phyloP scores from a whole-genome alignment of 2,329 filamentous ascomycete species.

The Pseudogymnoascus sp. region DNA sequence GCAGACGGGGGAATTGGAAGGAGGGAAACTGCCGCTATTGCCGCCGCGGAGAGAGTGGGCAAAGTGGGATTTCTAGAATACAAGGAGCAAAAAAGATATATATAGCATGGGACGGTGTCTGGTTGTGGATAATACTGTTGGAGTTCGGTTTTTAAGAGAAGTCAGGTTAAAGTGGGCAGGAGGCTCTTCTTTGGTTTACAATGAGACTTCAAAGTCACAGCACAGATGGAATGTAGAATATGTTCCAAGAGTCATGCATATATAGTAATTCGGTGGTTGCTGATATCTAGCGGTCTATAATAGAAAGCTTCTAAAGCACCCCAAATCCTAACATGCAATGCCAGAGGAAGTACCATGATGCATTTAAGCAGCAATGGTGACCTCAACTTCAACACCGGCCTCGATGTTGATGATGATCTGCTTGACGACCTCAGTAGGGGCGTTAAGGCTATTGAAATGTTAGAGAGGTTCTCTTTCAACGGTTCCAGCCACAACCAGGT shows the following conservation, averaged over 20 bases:
- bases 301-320: background rate
- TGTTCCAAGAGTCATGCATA: constrained; percentile 8
- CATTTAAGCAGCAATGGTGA: constrained; percentile 75
- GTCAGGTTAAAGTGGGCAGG: background rate
- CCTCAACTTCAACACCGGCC: constrained; percentile 87
- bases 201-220: background rate
- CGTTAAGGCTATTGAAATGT: constrained; percentile 59
- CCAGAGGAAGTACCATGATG: constrained; percentile 5
- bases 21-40: constrained; percentile 64
- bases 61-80: constrained; percentile 57
- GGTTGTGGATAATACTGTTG: constrained; percentile 7
- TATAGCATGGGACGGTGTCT: constrained; percentile 2
- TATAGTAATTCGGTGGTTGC: constrained; percentile 2
- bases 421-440: constrained; percentile 96
- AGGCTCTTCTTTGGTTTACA: background rate
- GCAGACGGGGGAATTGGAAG: constrained; percentile 58
- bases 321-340: constrained; percentile 2
- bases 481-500: background rate
- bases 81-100: background rate
- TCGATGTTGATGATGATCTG: constrained; percentile 95
- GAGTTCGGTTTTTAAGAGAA: background rate
- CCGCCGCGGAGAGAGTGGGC: constrained; percentile 73
- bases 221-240: constrained; percentile 2
- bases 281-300: background rate
- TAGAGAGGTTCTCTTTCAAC: constrained; percentile 17